Conservation (phyloP, 2,329 filamentous ascomycete species). For the Plenodomus biglobosus region DNA sequence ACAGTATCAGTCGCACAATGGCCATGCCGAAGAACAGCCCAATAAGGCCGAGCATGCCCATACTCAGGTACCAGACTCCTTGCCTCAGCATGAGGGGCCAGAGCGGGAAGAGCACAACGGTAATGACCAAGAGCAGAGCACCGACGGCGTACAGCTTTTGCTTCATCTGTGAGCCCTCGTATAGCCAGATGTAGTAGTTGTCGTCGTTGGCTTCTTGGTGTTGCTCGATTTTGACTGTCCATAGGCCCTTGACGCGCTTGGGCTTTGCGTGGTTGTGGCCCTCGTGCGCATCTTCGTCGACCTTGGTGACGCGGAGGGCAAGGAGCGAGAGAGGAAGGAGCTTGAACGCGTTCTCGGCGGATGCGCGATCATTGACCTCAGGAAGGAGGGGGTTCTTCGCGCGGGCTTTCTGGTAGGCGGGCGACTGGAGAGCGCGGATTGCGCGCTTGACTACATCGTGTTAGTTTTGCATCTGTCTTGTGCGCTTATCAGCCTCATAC, state of each 20-base stretch:
- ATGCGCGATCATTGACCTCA: conserved; percentile 81
- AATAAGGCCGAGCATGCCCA: conserved; percentile 86
- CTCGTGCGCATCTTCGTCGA: conserved; percentile 75
- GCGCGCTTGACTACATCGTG: conserved; percentile 79
- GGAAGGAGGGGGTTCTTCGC: conserved; percentile 89
- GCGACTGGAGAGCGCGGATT: conserved; percentile 83
- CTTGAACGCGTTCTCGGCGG: conserved; percentile 92
- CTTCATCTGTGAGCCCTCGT: conserved; percentile 91
- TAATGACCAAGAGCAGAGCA: conserved; percentile 80
- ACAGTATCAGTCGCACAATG: conserved; percentile 92
- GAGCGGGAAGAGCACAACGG: conserved; percentile 89
- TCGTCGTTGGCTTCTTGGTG: conserved; percentile 88
- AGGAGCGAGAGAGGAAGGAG: conserved; percentile 92
- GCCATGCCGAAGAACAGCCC: conserved; percentile 97
- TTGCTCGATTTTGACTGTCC: conserved; percentile 93
- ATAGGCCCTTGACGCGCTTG: conserved; percentile 92
- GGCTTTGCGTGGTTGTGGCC: conserved; percentile 55
- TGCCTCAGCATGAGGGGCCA: conserved; percentile 91
- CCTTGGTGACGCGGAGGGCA: conserved; percentile 83
- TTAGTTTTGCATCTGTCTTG: conserved; percentile 3
- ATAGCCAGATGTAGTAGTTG: conserved; percentile 96
- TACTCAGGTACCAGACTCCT: conserved; percentile 96
- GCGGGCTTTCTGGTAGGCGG: conserved; percentile 83
- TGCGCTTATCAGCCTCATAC: conserved; percentile 49
- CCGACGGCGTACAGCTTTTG: conserved; percentile 87